phyloP scores from a whole-genome alignment of 257 asterid genomes.

The Plantago major region DNA sequence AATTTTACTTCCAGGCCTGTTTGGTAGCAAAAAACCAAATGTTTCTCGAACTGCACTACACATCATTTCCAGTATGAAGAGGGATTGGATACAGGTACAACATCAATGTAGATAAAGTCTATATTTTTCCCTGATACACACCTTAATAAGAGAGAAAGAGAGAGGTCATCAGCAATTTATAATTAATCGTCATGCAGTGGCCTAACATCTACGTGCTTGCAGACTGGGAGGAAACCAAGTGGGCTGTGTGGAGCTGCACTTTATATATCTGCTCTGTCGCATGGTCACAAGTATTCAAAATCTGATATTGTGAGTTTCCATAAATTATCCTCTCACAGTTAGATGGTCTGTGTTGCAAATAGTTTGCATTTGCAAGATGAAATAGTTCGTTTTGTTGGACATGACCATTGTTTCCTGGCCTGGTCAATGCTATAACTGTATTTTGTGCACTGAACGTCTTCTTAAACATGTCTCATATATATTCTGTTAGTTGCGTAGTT shows the following conservation, averaged over 20 bases:
- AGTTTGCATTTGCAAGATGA: too few relatives aligned
- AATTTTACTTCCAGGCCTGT: conserved; percentile 29
- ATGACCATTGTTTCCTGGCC: too few relatives aligned
- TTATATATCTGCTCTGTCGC: conserved; percentile 74
- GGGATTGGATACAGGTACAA: conserved; percentile 93
- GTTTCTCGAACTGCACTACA: conserved; percentile 34
- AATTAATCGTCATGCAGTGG: conserved; percentile 10
- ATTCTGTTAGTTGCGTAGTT: too few relatives aligned
- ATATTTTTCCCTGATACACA: too few relatives aligned
- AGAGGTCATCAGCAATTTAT: neutral
- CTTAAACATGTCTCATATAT: too few relatives aligned
- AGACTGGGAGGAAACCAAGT: conserved; percentile 98
- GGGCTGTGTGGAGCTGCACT: conserved; percentile 96
- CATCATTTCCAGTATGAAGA: conserved; percentile 78
- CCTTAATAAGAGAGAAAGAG: too few relatives aligned
- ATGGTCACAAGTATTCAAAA: conserved; percentile 63
- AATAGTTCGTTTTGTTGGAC: too few relatives aligned
- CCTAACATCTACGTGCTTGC: conserved; percentile 16
- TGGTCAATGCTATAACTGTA: too few relatives aligned
- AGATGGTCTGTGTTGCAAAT: neutral
- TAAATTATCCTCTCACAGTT: neutral
- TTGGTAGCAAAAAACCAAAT: conserved; percentile 14
- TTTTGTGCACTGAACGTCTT: too few relatives aligned
- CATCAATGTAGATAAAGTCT: too few relatives aligned
- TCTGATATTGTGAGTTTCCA: conserved; percentile 62